phyloP scores from a whole-genome alignment of 129 eudicot genomes.

The Apium graveolens region DNA sequence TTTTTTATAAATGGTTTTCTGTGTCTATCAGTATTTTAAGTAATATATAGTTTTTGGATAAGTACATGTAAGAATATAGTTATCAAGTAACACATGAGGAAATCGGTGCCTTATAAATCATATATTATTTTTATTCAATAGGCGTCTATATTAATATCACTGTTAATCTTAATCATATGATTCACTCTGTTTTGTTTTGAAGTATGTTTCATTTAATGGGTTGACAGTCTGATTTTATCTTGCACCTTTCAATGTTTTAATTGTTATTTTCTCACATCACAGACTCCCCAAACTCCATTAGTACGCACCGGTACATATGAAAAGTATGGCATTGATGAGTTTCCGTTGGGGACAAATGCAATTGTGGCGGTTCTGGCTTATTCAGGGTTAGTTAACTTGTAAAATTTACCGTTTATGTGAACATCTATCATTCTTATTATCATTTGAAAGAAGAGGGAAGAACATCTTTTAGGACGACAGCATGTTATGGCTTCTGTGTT shows the following conservation, averaged over 20 bases:
- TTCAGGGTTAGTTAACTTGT: slow-evolving; percentile 51
- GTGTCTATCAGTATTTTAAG: background rate
- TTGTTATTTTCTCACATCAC: slow-evolving; percentile 16
- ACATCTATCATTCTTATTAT: background rate
- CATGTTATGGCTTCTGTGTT: slow-evolving; percentile 8
- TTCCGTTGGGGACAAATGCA: slow-evolving; percentile 90
- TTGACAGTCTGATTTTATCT: background rate
- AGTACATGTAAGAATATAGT: background rate
- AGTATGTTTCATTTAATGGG: background rate
- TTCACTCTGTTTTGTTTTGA: background rate
- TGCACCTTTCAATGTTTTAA: background rate
- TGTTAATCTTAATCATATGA: background rate
- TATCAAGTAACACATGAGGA: background rate
- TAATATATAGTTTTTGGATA: background rate
- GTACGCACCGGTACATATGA: slow-evolving; percentile 80
- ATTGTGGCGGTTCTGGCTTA: slow-evolving; percentile 97
- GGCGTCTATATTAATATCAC: background rate
- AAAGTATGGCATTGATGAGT: slow-evolving; percentile 73
- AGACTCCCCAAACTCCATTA: slow-evolving; percentile 97
- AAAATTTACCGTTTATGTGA: background rate
- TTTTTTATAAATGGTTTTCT: background rate
- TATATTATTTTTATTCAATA: background rate
- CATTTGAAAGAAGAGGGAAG: background rate
- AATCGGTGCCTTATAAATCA: background rate
- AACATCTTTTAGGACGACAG: background rate